Evolutionary conservation across 2,329 filamentous ascomycete species (phyloP).

Genomic region (Bipolaris bicolor): DNA sequence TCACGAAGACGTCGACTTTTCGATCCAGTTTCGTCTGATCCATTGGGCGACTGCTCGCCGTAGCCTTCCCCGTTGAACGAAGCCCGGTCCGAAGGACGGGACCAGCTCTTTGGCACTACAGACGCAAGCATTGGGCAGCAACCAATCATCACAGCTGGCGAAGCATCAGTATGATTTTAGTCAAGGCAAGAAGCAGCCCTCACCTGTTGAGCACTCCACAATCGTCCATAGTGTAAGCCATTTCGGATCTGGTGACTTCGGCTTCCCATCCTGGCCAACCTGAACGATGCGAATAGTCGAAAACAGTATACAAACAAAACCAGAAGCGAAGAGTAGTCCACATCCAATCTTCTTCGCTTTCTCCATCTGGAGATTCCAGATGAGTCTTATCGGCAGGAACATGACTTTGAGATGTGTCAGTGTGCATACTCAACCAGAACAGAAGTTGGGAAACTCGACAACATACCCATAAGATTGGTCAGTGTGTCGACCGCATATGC

Average conservation of each 20-base stretch:
- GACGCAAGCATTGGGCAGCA: constrained; percentile 30
- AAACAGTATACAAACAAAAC: constrained; percentile 36
- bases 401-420: constrained; percentile 38
- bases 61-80: constrained; percentile 22
- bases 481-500: constrained; percentile 46
- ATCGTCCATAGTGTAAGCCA: constrained; percentile 49
- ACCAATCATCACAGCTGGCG: constrained; percentile 34
- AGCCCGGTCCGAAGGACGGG: not conserved
- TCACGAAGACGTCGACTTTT: constrained; percentile 12
- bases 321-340: constrained; percentile 33
- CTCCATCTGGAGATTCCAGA: constrained; percentile 48
- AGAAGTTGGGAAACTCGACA: not conserved
- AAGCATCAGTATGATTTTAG: not conserved
- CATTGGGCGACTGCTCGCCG: constrained; percentile 15
- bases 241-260: constrained; percentile 37
- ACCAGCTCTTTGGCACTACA: constrained; percentile 17
- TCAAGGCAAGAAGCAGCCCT: not conserved
- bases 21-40: constrained; percentile 4
- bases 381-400: constrained; percentile 46
- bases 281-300: constrained; percentile 42
- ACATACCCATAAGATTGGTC: constrained; percentile 46
- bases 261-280: constrained; percentile 37
- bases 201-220: constrained; percentile 47
- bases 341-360: constrained; percentile 43
- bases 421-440: too few relatives aligned